Evolutionary conservation across 495 filamentous ascomycete genomes (phyloP), one percentile per base, ranked within the genome.

Genomic region (Hypoxylon fragiforme): DNA sequence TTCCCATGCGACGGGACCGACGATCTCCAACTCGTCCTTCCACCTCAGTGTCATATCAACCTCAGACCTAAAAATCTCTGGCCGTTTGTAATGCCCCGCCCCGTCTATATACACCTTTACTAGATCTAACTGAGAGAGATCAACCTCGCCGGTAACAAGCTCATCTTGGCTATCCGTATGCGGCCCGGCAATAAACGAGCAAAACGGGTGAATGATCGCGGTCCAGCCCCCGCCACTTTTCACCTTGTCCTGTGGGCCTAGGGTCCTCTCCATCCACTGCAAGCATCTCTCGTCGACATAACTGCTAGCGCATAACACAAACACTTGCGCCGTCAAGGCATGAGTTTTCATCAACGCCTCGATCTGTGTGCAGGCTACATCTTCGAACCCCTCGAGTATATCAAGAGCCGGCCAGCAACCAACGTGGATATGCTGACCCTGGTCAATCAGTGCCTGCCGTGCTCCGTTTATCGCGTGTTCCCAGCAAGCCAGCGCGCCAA

Each of bases 401-500:
- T 65, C 69, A 22, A 75, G 59, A 9, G 71, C 71, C 5, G 72
- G 72, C 73, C 73, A 75, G 9, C 68, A 71, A 0, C 65, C 72
- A 7, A 67, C 68, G 13, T 73, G 72, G 6, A 76, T 65, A 15
- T 74, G 66, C 52, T 76, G 60, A 4, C 64, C 61, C 41, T 74
- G 68, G 20, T 50, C 54, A 18, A 75, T 72, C 21, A 76, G 58
- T 16, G 73, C 69, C 43, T 76, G 71, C 0, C 72, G 55, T 19
- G 76, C 76, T 2, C 63, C 70, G 37, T 70, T 75, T 57, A 73
- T 76, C 40, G 76, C 76, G 28, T 78, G 68, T 55, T 80, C 77
- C 66, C 77, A 75, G 60, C 77, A 80, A 1, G 73, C 70, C n/a
- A 80, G 62, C 13, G 68, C 72, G 12, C 76, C 77, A 3, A 80